Evolutionary conservation across 1,284 basidiomycete genomes (phyloP).

Genomic region (Fistulinella staudtii): DNA sequence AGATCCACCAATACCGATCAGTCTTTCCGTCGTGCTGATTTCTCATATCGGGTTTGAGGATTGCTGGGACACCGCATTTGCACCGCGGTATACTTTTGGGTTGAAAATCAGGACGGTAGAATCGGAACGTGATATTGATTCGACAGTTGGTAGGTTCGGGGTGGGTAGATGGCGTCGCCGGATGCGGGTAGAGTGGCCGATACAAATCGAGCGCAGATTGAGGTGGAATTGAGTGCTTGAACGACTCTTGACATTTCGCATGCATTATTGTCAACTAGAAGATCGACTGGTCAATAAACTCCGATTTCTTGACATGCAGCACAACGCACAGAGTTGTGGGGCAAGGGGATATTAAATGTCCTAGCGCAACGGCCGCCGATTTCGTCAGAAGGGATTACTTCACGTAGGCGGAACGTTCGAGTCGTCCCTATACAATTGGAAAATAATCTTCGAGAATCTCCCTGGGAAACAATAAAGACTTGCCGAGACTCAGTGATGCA

Average conservation of each 20-base stretch:
- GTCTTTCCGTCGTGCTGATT: slow-evolving; percentile 46
- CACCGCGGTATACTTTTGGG: slow-evolving; percentile 69
- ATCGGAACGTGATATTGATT: slow-evolving; percentile 88
- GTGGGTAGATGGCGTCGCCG: slow-evolving; percentile 20
- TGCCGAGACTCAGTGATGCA: slow-evolving; percentile 88
- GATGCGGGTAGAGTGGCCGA: slow-evolving; percentile 56
- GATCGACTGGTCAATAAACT: neutral
- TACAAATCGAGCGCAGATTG: slow-evolving; percentile 76
- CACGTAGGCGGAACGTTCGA: slow-evolving; percentile 74
- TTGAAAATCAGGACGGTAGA: slow-evolving; percentile 82
- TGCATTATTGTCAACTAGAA: slow-evolving; percentile 85
- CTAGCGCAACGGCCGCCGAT: slow-evolving; percentile 50
- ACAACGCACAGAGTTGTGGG: slow-evolving; percentile 75
- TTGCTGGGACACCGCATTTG: slow-evolving; percentile 75
- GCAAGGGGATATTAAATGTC: slow-evolving; percentile 80
- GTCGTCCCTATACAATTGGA: slow-evolving; percentile 53
- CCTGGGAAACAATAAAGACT: slow-evolving; percentile 21
- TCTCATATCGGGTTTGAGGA: slow-evolving; percentile 80
- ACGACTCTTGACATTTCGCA: slow-evolving; percentile 84
- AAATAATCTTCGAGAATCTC: slow-evolving; percentile 1
- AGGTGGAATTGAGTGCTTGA: slow-evolving; percentile 80
- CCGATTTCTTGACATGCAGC: slow-evolving; percentile 1
- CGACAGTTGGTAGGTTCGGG: slow-evolving; percentile 61
- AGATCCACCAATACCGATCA: slow-evolving; percentile 83
- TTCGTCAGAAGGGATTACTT: slow-evolving; percentile 63